A percentile compares a stretch with the other conserved stretches of the same genome.
Conservation (phyloP, 805 yeast genomes). For the Hanseniaspora jakobsenii region DNA sequence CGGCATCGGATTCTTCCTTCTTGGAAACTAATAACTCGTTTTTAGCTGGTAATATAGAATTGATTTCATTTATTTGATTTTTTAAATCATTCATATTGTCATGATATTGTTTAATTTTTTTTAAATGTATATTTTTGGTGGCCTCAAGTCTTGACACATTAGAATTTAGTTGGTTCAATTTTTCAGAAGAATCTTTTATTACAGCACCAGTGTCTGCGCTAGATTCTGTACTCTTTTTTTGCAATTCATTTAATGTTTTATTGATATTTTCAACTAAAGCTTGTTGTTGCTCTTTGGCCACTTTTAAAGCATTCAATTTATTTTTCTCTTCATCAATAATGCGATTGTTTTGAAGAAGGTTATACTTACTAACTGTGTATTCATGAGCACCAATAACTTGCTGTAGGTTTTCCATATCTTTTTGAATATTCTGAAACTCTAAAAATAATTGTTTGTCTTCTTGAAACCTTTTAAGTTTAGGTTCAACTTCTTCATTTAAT, state of each 20-base stretch:
- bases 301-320: slow-evolving; percentile 33
- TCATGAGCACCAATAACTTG: slow-evolving; percentile 70
- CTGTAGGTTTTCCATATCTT: slow-evolving; percentile 63
- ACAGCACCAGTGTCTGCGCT: slow-evolving; percentile 52
- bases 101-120: slow-evolving; percentile 46
- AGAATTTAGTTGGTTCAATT: slow-evolving; percentile 47
- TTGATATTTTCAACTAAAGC: slow-evolving; percentile 47
- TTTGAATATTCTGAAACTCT: slow-evolving; percentile 75
- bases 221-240: slow-evolving; percentile 36
- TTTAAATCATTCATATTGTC: slow-evolving; percentile 29
- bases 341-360: slow-evolving; percentile 26
- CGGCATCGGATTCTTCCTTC: slow-evolving; percentile 30
- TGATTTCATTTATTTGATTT: slow-evolving; percentile 28
- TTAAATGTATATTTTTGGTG: slow-evolving; percentile 42
- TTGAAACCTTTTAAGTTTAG: slow-evolving; percentile 70
- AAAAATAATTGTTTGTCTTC: slow-evolving; percentile 70
- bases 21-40: slow-evolving; percentile 31
- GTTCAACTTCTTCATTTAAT: slow-evolving; percentile 79
- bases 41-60: slow-evolving; percentile 29
- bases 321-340: slow-evolving; percentile 35
- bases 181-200: slow-evolving; percentile 45
- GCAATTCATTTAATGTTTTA: slow-evolving; percentile 47
- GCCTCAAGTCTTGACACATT: slow-evolving; percentile 59
- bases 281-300: slow-evolving; percentile 34
- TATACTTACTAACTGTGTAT: slow-evolving; percentile 32